phyloP scores from a whole-genome alignment of 306 rosid species.

The Casuarina cunninghamiana region DNA sequence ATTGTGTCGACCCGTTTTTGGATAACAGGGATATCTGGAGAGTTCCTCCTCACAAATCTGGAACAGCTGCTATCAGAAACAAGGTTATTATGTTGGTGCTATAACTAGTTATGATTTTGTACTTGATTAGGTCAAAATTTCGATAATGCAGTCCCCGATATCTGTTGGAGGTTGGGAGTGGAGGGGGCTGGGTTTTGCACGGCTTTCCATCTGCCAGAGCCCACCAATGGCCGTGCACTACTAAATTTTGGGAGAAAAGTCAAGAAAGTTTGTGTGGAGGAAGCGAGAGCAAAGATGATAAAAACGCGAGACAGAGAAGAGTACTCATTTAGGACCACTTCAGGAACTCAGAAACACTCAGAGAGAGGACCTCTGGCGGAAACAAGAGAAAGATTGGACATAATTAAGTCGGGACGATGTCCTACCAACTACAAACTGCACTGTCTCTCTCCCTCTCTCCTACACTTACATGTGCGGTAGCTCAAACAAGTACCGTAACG shows the following conservation, averaged over 20 bases:
- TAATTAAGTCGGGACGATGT: conserved; percentile 31
- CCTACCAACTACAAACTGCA: conserved; percentile 41
- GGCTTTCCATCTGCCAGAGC: conserved; percentile 26
- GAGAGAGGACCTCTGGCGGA: too few species aligned
- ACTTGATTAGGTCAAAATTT: conserved; percentile 30
- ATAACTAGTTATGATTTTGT: conserved; percentile 43
- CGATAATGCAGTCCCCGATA: background rate
- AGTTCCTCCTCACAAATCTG: conserved; percentile 4
- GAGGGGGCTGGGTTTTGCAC: background rate
- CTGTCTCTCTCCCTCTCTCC: conserved; percentile 16
- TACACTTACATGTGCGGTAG: conserved; percentile 18
- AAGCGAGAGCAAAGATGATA: conserved; percentile 41
- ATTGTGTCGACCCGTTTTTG: conserved; percentile 21
- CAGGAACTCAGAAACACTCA: too few species aligned
- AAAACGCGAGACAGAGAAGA: conserved; percentile 28
- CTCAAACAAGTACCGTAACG: conserved; percentile 30
- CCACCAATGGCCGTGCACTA: conserved; percentile 40
- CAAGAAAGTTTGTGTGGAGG: conserved; percentile 46
- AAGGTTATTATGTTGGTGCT: conserved; percentile 33
- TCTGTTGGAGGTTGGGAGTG: too few species aligned
- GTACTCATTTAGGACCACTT: conserved; percentile 54
- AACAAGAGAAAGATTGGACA: too few species aligned
- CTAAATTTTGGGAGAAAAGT: conserved; percentile 40
- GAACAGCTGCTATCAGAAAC: conserved; percentile 29
- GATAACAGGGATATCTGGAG: conserved; percentile 6